Evolutionary conservation across 2,329 filamentous ascomycete species (phyloP), one percentile per base, ranked within the genome.

Genomic region (Knufia fluminis): DNA sequence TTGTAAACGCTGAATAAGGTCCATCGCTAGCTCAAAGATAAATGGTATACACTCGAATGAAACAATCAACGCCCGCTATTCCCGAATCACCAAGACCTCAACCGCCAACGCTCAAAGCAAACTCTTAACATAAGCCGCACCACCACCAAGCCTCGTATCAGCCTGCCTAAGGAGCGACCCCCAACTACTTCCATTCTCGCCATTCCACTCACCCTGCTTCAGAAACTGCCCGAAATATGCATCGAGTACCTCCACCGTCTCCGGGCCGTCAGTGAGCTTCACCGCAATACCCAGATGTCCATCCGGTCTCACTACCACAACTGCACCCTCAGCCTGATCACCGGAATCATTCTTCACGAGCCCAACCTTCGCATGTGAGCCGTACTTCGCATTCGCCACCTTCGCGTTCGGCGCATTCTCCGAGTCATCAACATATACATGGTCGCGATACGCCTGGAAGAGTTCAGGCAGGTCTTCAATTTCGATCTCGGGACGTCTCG

Each of bases 381-480:
- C 75, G 3, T 83, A 87, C 58, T 74, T 75, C 1, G 85, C 83
- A 17, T 83, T 72, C 0, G 84, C 81, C 1, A 87, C 82, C 4
- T 79, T 74, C 38, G 76, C 72, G 62, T 92, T 86, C 71, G 79
- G 82, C 42, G 85, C 74, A n/a, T n/a, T n/a, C n/a, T n/a, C n/a
- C n/a, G n/a, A n/a, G 65, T 95, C 88, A 60, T 95, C 90, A 1
- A 88, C 85, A 61, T 94, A 95, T 31, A 95, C 74, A 60, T 92
- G 85, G 59, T 89, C 83, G 43, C 81, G 75, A 66, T 95, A 95
- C 48, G 86, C 76, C 3, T 78, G 80, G 50, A 96, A 73, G 1
- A 85, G 61, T 17, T 74, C 71, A 0, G 90, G 90, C 1, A 91
- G 74, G 56, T 87, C 77, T 31, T 75, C 69, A 52, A 94, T 85